Base-by-base conservation (phyloP, 768 basidiomycete genomes). In the Kwoniella europaea region DNA sequence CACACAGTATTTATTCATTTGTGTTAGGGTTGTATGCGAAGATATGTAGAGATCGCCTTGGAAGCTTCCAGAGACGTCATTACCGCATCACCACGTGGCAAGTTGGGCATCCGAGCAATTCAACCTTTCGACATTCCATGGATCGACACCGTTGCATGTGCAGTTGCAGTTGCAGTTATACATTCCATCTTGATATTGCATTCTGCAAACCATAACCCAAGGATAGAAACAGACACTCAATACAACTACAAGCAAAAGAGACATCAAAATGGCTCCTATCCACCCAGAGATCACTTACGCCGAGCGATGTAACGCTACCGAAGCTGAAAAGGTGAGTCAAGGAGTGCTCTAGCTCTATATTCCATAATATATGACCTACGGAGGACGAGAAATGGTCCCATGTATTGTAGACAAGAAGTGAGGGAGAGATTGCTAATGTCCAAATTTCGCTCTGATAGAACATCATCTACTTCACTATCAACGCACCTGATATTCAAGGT, bases 231-330 rank as follows among this genome's bases (percentile, higher is more conserved):
- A 35, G 35, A 35, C 6, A 35, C 35, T 35, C 35, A 35, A 6
- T 24, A 24, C n/a, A 59, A 65, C 3, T 50, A 65, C 9, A 65
- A 10, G 18, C 56, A 18, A 59, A n/a, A 52, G 46, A 67, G 4
- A 56, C 55, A 16, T 1, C 35, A 64, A 69, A 70, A 82, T 80
- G 79, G 73, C 73, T 53, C 70, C 73, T 68, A 69, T 76, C 18
- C 92, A 93, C 84, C 95, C 95, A 46, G 94, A 97, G 85, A 86
- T 96, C 44, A 87, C 94, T 2, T 98, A 95, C 94, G 95, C 96
- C 57, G 95, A 98, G 85, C 89, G 96, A 76, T 92, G 91, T 86
- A 91, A 89, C 52, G 87, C 84, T 16, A 78, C 86, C 12, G 88
- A 86, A 15, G 86, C 88, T 42, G 87, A 86, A 58, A 94, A 94